phyloP scores from a whole-genome alignment of 495 filamentous ascomycete species.

The Neurospora intermedia region DNA sequence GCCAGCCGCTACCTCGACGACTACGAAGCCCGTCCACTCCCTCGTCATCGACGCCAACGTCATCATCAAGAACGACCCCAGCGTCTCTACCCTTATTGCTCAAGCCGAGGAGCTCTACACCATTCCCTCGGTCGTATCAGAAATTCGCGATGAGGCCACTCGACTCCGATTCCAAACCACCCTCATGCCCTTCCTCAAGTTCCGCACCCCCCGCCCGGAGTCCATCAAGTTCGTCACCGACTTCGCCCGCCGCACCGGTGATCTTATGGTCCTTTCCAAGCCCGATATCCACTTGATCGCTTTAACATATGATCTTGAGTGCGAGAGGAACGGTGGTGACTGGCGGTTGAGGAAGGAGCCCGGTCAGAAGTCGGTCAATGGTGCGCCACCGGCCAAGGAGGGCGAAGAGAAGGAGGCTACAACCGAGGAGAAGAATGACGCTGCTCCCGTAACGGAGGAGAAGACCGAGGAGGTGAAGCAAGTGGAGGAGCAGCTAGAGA shows the following conservation, averaged over 20 bases:
- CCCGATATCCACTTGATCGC: slow-evolving; percentile 85
- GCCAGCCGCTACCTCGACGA: background rate
- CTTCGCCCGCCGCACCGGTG: slow-evolving; percentile 84
- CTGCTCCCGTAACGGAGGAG: background rate
- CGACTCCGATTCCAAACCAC: slow-evolving; percentile 69
- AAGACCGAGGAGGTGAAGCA: slow-evolving; percentile 38
- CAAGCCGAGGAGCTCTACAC: slow-evolving; percentile 73
- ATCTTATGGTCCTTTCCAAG: slow-evolving; percentile 73
- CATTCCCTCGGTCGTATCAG: slow-evolving; percentile 73
- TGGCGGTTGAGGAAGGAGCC: slow-evolving; percentile 71
- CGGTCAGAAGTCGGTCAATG: slow-evolving; percentile 66
- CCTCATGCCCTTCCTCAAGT: slow-evolving; percentile 70
- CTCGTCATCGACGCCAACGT: slow-evolving; percentile 86
- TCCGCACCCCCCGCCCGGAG: slow-evolving; percentile 59
- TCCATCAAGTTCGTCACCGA: slow-evolving; percentile 71
- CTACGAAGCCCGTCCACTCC: slow-evolving; percentile 60
- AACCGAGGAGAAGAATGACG: slow-evolving; percentile 21
- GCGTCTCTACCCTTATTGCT: slow-evolving; percentile 63
- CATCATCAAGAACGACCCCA: slow-evolving; percentile 78
- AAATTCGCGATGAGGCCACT: slow-evolving; percentile 70
- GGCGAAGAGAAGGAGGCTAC: slow-evolving; percentile 19
- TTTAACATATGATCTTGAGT: slow-evolving; percentile 82
- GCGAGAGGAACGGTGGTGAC: slow-evolving; percentile 67
- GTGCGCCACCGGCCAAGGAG: slow-evolving; percentile 43
- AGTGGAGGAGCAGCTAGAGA: slow-evolving; percentile 7